Conservation (phyloP, 2,329 filamentous ascomycete species). For the Arthrocladium fulminans region DNA sequence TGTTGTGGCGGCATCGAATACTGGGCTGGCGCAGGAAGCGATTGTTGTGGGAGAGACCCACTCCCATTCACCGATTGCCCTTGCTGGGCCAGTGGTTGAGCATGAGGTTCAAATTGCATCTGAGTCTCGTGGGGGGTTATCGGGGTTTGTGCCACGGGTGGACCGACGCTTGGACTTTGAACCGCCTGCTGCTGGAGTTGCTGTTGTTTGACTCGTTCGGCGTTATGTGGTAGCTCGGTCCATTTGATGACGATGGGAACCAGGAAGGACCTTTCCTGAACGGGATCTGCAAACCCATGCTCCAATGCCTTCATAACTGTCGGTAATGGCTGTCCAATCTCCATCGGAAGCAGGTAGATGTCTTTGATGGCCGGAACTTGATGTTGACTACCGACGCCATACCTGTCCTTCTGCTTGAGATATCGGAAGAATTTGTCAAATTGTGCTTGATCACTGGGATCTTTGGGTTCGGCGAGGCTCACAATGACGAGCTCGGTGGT, state of each 20-base stretch:
- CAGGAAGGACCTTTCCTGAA: slow-evolving; percentile 68
- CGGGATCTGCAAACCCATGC: slow-evolving; percentile 67
- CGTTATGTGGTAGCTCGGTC: slow-evolving; percentile 30
- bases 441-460: slow-evolving; percentile 42
- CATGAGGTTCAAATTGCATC: slow-evolving; percentile 28
- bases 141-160: slow-evolving; percentile 20
- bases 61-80: background rate
- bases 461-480: slow-evolving; percentile 50
- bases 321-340: slow-evolving; percentile 62
- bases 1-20: slow-evolving; percentile 26
- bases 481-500: slow-evolving; percentile 79
- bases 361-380: slow-evolving; percentile 69
- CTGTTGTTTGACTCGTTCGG: slow-evolving; percentile 27
- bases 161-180: slow-evolving; percentile 13
- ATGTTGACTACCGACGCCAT: slow-evolving; percentile 78
- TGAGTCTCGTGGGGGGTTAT: slow-evolving; percentile 31
- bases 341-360: slow-evolving; percentile 81
- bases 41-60: slow-evolving; percentile 1
- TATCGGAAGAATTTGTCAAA: slow-evolving; percentile 80
- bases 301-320: slow-evolving; percentile 85
- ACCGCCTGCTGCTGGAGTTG: slow-evolving; percentile 2
- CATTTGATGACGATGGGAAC: slow-evolving; percentile 77
- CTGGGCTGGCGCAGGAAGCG: slow-evolving; percentile 9
- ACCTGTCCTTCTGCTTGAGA: slow-evolving; percentile 71
- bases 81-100: background rate